A percentile compares a stretch with the other conserved stretches of the same genome.
phyloP scores from a whole-genome alignment of 2,329 filamentous ascomycete species.

The Trichoderma oligosporum region DNA sequence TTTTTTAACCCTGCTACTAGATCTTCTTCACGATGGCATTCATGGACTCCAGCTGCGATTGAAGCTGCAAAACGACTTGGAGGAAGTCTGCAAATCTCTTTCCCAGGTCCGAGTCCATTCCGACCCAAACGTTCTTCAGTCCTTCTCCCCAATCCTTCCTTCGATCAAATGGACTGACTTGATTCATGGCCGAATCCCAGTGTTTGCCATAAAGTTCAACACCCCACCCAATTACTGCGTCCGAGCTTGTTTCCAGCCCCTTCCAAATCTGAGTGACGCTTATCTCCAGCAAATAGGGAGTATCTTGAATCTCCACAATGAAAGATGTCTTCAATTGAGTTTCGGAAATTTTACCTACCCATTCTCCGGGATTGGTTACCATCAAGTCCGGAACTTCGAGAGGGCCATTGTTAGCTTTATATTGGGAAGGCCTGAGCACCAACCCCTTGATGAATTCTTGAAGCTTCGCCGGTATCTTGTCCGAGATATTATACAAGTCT shows the following conservation, averaged over 20 bases:
- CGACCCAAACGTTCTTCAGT: conserved; percentile 34
- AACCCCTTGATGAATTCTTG: conserved; percentile 25
- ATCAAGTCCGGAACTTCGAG: neutral
- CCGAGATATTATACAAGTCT: conserved; percentile 25
- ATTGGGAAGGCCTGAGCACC: conserved; percentile 14
- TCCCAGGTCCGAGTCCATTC: conserved; percentile 25
- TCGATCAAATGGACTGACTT: conserved; percentile 23
- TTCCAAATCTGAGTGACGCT: conserved; percentile 31
- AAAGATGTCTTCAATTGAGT: conserved; percentile 29
- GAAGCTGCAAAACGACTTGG: conserved; percentile 31
- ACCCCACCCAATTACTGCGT: conserved; percentile 29
- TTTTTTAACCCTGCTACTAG: neutral
- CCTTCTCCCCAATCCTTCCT: conserved; percentile 33
- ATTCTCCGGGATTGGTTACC: neutral
- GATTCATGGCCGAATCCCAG: conserved; percentile 38
- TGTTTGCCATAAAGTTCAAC: conserved; percentile 34
- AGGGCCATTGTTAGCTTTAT: neutral
- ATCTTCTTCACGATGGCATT: neutral
- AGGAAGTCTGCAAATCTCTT: conserved; percentile 32
- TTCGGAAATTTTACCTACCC: conserved; percentile 17
- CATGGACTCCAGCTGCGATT: conserved; percentile 27
- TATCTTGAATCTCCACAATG: conserved; percentile 30
- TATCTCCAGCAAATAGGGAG: conserved; percentile 34
- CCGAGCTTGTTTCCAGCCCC: conserved; percentile 19
- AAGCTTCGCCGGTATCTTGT: conserved; percentile 23